Percentiles rank a stretch among this genome's conserved stretches.
These are phyloP conservation scores for Xanthoparmelia taractica DNA, from an alignment of 495 filamentous ascomycete genomes.

Conservation along the genomic window DNA sequence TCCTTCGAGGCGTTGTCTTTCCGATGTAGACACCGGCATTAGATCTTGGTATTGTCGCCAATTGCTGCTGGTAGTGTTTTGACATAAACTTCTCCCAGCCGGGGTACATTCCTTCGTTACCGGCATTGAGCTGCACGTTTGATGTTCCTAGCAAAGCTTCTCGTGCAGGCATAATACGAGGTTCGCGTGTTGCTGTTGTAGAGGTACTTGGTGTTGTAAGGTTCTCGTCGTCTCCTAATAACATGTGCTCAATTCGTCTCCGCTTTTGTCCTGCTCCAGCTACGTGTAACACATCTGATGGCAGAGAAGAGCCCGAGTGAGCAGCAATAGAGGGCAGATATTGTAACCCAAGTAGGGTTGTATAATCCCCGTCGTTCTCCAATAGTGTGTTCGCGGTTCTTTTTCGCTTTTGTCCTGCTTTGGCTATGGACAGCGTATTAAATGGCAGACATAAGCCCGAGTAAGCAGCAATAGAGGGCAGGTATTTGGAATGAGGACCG, in stretches of 20 bases:
- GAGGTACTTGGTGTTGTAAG: not conserved
- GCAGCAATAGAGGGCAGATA: conserved; percentile 18
- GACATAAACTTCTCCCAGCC: conserved; percentile 2
- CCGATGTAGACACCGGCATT: conserved; percentile 15
- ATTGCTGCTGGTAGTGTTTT: conserved; percentile 20
- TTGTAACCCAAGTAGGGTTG: not conserved
- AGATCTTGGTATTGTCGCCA: conserved; percentile 10
- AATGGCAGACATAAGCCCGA: conserved; percentile 1
- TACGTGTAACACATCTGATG: not conserved
- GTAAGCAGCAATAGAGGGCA: conserved; percentile 11
- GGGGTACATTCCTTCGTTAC: not conserved
- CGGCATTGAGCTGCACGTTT: not conserved
- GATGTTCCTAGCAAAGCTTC: not conserved
- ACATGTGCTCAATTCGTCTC: not conserved
- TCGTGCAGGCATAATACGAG: not conserved
- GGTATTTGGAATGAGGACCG: not conserved
- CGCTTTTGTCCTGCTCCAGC: not conserved
- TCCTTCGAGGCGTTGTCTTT: conserved; percentile 15
- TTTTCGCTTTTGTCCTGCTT: not conserved
- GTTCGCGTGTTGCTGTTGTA: not conserved
- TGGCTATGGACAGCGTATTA: not conserved
- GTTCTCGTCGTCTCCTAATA: not conserved
- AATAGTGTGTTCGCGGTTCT: not conserved
- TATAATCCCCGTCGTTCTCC: not conserved
- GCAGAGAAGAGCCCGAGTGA: conserved; percentile 11